Percentiles rank a stretch among this genome's conserved stretches.
Evolutionary conservation across 2,329 filamentous ascomycete genomes (phyloP).

Genomic region (Cordyceps pruinosa): DNA sequence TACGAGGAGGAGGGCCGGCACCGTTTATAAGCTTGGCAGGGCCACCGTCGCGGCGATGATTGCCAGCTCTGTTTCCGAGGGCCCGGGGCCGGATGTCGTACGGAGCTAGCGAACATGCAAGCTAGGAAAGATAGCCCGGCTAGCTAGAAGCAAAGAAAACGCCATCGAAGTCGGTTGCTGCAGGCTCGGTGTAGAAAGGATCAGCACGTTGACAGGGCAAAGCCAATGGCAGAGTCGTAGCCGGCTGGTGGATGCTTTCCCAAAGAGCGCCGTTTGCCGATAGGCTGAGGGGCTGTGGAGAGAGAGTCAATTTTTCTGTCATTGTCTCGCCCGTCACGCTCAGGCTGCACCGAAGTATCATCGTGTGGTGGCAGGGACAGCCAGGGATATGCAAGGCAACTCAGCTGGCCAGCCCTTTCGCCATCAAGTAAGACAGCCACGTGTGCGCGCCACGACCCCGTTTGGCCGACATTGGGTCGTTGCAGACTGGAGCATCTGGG

Average conservation of each 20-base stretch:
- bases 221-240: not conserved
- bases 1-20: not conserved
- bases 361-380: not conserved
- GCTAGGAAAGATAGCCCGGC: not conserved
- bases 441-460: slow-evolving; percentile 8
- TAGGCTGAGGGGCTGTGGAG: not conserved
- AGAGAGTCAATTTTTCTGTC: not conserved
- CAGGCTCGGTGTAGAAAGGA: slow-evolving; percentile 3
- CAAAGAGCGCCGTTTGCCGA: not conserved
- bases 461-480: not conserved
- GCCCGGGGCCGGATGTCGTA: not conserved
- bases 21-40: slow-evolving; percentile 2
- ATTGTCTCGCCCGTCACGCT: not conserved
- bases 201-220: slow-evolving; percentile 8
- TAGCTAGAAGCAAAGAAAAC: not conserved
- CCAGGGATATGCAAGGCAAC: not conserved
- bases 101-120: not conserved
- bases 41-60: not conserved
- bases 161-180: not conserved
- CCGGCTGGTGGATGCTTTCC: not conserved
- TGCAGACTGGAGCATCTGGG: not conserved
- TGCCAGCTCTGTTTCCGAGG: not conserved
- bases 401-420: slow-evolving; percentile 1
- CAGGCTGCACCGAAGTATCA: not conserved
- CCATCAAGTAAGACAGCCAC: slow-evolving; percentile 2